phyloP scores from a whole-genome alignment of 768 basidiomycete species.

The Collybia sp. region DNA sequence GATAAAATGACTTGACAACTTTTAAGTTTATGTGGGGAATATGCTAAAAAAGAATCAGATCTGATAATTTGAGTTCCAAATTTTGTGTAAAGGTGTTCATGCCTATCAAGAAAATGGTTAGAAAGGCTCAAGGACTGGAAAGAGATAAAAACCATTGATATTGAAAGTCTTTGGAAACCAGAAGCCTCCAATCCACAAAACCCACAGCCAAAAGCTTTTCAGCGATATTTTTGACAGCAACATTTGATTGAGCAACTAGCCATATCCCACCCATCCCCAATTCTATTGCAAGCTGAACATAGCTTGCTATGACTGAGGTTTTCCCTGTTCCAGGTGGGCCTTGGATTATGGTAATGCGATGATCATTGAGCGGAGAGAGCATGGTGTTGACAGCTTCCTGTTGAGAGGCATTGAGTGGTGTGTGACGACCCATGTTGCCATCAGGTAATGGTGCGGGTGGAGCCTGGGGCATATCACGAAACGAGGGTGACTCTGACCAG shows the following conservation, averaged over 20 bases:
- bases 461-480: not conserved
- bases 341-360: conserved; percentile 40
- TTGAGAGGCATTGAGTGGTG: conserved; percentile 40
- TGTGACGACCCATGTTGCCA: conserved; percentile 7
- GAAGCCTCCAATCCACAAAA: conserved; percentile 54
- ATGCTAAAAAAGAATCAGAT: conserved; percentile 31
- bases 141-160: conserved; percentile 47
- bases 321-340: conserved; percentile 71
- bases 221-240: conserved; percentile 88
- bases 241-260: conserved; percentile 82
- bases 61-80: conserved; percentile 48
- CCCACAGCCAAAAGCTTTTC: conserved; percentile 61
- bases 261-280: conserved; percentile 51
- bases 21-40: conserved; percentile 18
- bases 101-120: conserved; percentile 41
- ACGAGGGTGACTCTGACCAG: conserved; percentile 19
- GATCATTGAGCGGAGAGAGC: conserved; percentile 29
- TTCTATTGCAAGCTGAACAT: conserved; percentile 43
- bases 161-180: conserved; percentile 70
- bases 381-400: conserved; percentile 42
- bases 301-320: conserved; percentile 67
- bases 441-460: not conserved
- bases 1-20: conserved; percentile 62
- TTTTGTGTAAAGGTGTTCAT: conserved; percentile 68
- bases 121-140: conserved; percentile 1